phyloP scores from a whole-genome alignment of 2,329 filamentous ascomycete species.

The Fusarium liriodendri region DNA sequence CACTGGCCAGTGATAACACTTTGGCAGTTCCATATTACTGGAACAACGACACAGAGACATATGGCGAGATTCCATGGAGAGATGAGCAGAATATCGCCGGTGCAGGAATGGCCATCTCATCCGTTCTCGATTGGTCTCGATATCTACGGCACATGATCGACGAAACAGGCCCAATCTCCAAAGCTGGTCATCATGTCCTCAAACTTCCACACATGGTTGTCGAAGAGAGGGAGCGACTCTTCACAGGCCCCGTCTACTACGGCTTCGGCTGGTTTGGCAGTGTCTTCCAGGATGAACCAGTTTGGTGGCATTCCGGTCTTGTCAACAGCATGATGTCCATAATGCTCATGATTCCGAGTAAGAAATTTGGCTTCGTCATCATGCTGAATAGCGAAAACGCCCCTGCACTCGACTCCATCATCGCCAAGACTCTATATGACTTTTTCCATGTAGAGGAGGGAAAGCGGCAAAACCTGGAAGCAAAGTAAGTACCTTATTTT shows the following conservation, averaged over 20 bases:
- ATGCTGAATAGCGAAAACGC: constrained; percentile 38
- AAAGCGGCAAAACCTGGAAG: constrained; percentile 26
- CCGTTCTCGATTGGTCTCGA: constrained; percentile 52
- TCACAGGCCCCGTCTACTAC: constrained; percentile 34
- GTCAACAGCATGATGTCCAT: constrained; percentile 39
- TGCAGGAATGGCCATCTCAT: constrained; percentile 56
- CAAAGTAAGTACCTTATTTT: neutral
- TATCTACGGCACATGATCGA: constrained; percentile 49
- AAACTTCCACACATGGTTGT: constrained; percentile 40
- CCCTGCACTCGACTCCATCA: constrained; percentile 29
- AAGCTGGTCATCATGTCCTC: constrained; percentile 36
- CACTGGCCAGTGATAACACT: constrained; percentile 8
- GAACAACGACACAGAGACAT: constrained; percentile 43
- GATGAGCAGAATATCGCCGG: constrained; percentile 18
- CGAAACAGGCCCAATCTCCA: constrained; percentile 43
- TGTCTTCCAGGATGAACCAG: constrained; percentile 32
- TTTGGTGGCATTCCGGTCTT: constrained; percentile 40
- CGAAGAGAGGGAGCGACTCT: constrained; percentile 15
- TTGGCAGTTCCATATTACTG: constrained; percentile 56
- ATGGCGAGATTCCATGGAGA: constrained; percentile 38
- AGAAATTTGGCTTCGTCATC: constrained; percentile 39
- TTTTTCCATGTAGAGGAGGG: constrained; percentile 24
- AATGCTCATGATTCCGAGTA: constrained; percentile 44
- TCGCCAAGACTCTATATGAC: constrained; percentile 40
- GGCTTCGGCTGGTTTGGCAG: constrained; percentile 39